Base-by-base conservation (phyloP, 1,139 yeast species). In the Scheffersomyces lignicola region DNA sequence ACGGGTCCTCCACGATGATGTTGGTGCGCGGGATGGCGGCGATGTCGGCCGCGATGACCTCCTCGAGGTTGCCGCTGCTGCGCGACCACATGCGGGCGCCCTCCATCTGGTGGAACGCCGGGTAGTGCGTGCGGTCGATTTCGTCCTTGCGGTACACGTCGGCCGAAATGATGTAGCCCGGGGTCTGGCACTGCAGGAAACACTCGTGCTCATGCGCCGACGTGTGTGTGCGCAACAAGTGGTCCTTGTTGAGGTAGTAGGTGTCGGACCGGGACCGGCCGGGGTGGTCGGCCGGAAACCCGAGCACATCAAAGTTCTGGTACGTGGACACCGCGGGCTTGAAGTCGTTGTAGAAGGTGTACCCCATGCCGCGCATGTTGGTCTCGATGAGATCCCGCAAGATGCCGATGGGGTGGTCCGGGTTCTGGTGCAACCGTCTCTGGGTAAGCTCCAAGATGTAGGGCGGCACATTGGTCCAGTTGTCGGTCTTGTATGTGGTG, bases 41-140 rank as follows among this genome's bases (percentile, higher is more conserved):
- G 22, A 84, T 77, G 47, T 86, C 95, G 10, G 55, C 48, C 45
- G 65, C 56, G 30, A 85, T 70, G 11, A 51, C 52, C 32, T 67
- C 61, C 10, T 66, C 69, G n/a, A 73, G 53, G 23, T 70, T 62
- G 0, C 59, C 54, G 3, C 57, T 58, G 24, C 64, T 58, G 33
- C 82, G 66, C 8, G 78, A 67, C 97, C 97, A 94, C 6, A 83
- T 61, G 41, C 95, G 69, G 1, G 96, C 97, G 33, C 98, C 98
- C 61, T 92, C 99, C 88, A 92, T 80, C 60, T 92, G 99, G 55
- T 92, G 97, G 62, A 92, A 94, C 1, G 87, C 97, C 2, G 98
- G 97, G 55, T 92, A 92, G 58, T 92, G 99, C 0, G 97, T 89
- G 47, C 89, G 73, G 58, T 92, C 99, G 41, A 92, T 86, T 51